These are phyloP conservation scores for Phytophthora lateralis DNA, from an alignment of 352 stramenopile species.

Conservation along the genomic window DNA sequence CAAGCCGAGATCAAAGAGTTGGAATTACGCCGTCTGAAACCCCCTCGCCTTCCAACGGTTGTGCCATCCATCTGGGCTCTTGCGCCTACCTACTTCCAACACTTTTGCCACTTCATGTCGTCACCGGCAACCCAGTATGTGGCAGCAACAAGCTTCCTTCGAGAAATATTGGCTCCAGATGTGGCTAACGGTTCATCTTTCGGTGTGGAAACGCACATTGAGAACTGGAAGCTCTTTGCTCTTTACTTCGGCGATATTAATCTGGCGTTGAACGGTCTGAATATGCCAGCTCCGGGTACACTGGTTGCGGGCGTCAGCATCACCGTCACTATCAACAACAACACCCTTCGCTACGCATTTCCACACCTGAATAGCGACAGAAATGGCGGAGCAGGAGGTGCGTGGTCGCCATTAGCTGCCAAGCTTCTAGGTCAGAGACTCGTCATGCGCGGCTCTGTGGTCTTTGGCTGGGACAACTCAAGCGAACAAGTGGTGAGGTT, in stretches of 20 bases:
- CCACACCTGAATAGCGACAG: slow-evolving; percentile 1
- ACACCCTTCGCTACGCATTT: neutral
- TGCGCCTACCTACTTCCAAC: neutral
- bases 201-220: neutral
- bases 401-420: neutral
- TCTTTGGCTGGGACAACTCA: neutral
- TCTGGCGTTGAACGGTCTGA: neutral
- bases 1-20: neutral
- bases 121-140: neutral
- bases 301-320: neutral
- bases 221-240: slow-evolving; percentile 1
- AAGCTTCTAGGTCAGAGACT: neutral
- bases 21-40: neutral
- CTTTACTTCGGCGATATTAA: neutral
- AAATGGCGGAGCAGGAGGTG: neutral
- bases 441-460: neutral
- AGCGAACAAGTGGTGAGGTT: neutral
- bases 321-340: neutral
- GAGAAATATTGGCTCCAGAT: neutral
- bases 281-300: neutral
- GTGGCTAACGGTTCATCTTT: neutral
- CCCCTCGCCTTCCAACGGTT: neutral
- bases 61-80: neutral
- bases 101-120: slow-evolving; percentile 1
- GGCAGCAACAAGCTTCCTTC: neutral